Evolutionary conservation across 352 stramenopile species (phyloP), one percentile per base, ranked within the genome.

Genomic region (Phytopythium kandeliae): DNA sequence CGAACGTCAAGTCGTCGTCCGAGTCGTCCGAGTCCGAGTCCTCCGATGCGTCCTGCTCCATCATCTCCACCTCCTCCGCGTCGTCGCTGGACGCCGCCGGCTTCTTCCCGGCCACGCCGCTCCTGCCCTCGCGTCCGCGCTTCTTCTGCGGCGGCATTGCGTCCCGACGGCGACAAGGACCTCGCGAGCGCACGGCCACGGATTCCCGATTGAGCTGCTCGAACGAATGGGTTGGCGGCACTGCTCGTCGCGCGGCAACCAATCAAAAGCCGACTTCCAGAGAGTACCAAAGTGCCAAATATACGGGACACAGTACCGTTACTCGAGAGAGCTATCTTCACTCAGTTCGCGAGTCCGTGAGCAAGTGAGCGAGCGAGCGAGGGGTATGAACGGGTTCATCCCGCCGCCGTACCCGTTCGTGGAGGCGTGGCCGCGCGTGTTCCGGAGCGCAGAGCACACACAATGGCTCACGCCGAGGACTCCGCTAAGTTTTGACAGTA

Each of bases 351-450:
- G n/a, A n/a, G n/a, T n/a, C n/a, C n/a, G n/a, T n/a, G n/a, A n/a
- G n/a, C n/a, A n/a, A n/a, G n/a, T n/a, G n/a, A n/a, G n/a, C n/a
- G n/a, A n/a, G n/a, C n/a, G n/a, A n/a, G n/a, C n/a, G n/a, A n/a
- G 28, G 37, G 16, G n/a, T 19, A 73, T 71, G 65, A 62, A 62
- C 40, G 50, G 57, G 44, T 79, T 72, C 54, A 80, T 90, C 47
- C 82, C 75, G 45, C 82, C 82, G 55, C 82, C 82, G 55, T 93
- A 79, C 63, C 82, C 82, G 57, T 89, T 93, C 57, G 78, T 77
- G 17, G 71, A 87, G 50, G 65, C 56, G 34, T 93, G 82, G 82
- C 58, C 67, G 40, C 42, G 51, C 36, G 40, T 90, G 24, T 74
- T 82, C 35, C 60, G 73, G 36, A 58, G 61, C 36, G 58, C 65